Base-by-base conservation (phyloP, 75 land plant genomes). In the Cryptomeria japonica region DNA sequence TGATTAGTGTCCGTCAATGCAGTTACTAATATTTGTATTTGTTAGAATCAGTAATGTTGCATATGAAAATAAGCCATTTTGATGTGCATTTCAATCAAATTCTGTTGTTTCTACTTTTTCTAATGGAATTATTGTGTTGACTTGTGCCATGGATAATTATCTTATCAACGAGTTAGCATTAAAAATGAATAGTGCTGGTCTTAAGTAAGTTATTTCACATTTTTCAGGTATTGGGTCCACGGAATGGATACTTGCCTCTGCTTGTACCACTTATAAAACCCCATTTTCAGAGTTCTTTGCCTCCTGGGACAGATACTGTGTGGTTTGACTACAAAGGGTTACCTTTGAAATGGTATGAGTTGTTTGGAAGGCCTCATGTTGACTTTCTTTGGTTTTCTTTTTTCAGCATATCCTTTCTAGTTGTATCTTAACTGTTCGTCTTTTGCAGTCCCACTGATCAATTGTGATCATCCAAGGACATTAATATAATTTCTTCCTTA, bases 281-380 rank as follows among this genome's bases (percentile, higher is more conserved):
- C n/a, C 92, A 95, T 87, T 98, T 98, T 85, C 90, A 91, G 47
- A 88, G 86, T 87, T 86, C 93, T 19, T 94, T 97, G 89, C 99
- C 99, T 85, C 95, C 99, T 53, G 96, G 96, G 8, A 90, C 82
- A 10, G 99, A 98, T 82, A 95, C 95, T 39, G 85, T 97, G 32
- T 98, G 99, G 99, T 98, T 98, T 90, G 99, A 98, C 79, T 98
- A 94, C 88, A 91, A 94, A 88, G 99, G 99, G 1, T 90, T 98
- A 86, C 97, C 99, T 13, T 89, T 98, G 22, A 97, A 97, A 90
- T 98, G 99, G 99, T 98, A 91, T 42, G 47, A 42, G 42, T 10
- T 76, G 5, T 85, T 87, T 72, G 32, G 32, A 31, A 39, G 37
- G 47, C 84, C 19, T 80, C 31, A 13, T 55, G 38, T 86, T 68